Evolutionary conservation across 1,284 basidiomycete species (phyloP), one percentile per base, ranked within the genome.

Genomic region (Tilletia caries): DNA sequence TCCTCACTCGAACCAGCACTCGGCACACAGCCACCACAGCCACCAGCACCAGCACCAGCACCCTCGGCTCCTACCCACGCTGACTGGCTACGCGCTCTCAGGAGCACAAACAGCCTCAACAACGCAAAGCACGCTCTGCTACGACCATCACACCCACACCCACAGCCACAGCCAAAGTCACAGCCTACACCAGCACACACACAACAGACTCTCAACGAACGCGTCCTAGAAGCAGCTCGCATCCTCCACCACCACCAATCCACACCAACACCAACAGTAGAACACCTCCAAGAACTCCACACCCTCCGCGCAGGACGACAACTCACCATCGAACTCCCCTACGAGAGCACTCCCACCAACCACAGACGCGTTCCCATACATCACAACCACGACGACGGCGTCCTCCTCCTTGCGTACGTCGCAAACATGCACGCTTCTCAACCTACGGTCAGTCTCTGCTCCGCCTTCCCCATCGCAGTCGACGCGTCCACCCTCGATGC

Each of bases 351-450:
- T 3, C 81, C 81, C 5, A 62, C 70, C 2, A 23, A 41, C 0
- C 71, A 73, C 5, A 73, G 81, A 37, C 70, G 69, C 20, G 80
- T 81, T 41, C 37, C 37, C 15, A 6, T 10, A 79, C 78, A 0
- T 15, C 58, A 20, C 18, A 33, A 73, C 6, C 73, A 73, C 8
- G 83, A 84, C 65, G 84, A 86, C 64, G 85, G 85, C 34, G 84
- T 88, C 0, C 83, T 89, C 13, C 82, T 89, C 60, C 83, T 91
- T n/a, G 89, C 88, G 3, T 89, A 91, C 73, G 87, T 88, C 54
- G 73, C 77, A 6, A 71, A 75, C 8, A 34, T 80, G 43, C 68
- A 70, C 4, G 83, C 27, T 18, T 37, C 58, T 3, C 23, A 15
- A 13, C 52, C 52, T 13, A 86, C 86, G 72, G 84, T 90, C 62